Percentiles rank a stretch among this genome's conserved stretches.
phyloP scores from a whole-genome alignment of 805 yeast genomes.

The Scheffersomyces amazonensis region DNA sequence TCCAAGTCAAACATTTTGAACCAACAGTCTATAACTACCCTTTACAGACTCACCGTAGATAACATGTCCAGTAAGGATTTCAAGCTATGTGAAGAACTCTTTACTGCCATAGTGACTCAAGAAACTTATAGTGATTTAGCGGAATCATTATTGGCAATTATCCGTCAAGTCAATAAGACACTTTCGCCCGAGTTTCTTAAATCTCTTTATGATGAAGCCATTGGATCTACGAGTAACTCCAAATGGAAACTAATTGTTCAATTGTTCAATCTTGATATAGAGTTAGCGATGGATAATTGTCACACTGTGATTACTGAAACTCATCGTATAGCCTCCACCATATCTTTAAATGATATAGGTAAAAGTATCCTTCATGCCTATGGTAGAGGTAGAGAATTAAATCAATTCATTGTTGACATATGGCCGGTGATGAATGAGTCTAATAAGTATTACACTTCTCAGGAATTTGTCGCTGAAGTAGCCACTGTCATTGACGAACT shows the following conservation, averaged over 20 bases:
- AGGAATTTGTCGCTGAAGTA: constrained; percentile 30
- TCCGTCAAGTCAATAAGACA: constrained; percentile 51
- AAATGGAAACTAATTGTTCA: constrained; percentile 48
- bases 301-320: constrained; percentile 7
- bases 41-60: constrained; percentile 25
- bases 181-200: constrained; percentile 52
- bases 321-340: constrained; percentile 2
- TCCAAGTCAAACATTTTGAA: constrained; percentile 2
- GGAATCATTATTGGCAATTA: constrained; percentile 40
- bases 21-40: constrained; percentile 10
- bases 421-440: constrained; percentile 36
- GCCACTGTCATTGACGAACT: constrained; percentile 41
- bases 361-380: constrained; percentile 44
- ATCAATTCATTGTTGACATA: constrained; percentile 39
- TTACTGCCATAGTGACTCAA: constrained; percentile 32
- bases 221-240: constrained; percentile 14
- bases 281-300: constrained; percentile 50
- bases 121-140: constrained; percentile 36
- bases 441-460: constrained; percentile 19
- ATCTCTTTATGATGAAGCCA: constrained; percentile 31
- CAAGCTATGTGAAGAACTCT: constrained; percentile 46
- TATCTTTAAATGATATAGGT: constrained; percentile 12
- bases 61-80: constrained; percentile 31
- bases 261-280: constrained; percentile 53
- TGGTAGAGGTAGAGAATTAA: constrained; percentile 56